A percentile compares a stretch with the other conserved stretches of the same genome.
These are phyloP conservation scores for Rhynchospora tenuis DNA, from an alignment of 176 grass and related monocot species.

Conservation along the genomic window DNA sequence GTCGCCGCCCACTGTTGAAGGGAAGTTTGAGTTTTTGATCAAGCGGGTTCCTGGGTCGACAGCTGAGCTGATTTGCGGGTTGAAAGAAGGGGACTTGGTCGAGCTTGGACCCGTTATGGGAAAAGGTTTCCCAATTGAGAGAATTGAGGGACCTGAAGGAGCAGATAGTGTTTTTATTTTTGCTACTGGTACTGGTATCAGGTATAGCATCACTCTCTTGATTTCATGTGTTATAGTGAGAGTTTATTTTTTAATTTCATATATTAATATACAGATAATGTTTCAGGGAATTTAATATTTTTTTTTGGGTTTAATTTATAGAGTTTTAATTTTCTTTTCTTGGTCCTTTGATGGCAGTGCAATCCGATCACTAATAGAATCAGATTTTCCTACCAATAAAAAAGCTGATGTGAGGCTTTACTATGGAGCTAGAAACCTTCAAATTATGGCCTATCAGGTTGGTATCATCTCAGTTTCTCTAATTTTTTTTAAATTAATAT, in stretches of 20 bases:
- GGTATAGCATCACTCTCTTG: conserved; percentile 15
- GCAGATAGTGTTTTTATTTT: conserved; percentile 48
- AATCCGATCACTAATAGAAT: conserved; percentile 71
- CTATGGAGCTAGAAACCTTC: conserved; percentile 82
- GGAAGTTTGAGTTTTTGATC: conserved; percentile 57
- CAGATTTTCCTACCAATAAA: conserved; percentile 43
- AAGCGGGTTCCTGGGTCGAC: conserved; percentile 58
- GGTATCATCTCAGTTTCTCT: not conserved
- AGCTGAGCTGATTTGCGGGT: conserved; percentile 46
- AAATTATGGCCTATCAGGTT: conserved; percentile 89
- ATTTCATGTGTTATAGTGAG: not conserved
- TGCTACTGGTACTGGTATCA: conserved; percentile 77
- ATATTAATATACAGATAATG: not conserved
- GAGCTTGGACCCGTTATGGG: conserved; percentile 52
- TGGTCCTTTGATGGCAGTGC: conserved; percentile 31
- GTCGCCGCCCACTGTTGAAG: conserved; percentile 30
- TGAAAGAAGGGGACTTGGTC: conserved; percentile 43
- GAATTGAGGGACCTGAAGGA: conserved; percentile 31
- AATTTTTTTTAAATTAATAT: not conserved
- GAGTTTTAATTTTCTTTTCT: not conserved
- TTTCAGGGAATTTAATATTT: not conserved
- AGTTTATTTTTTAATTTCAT: not conserved
- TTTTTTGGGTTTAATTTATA: not conserved
- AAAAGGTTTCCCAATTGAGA: conserved; percentile 38
- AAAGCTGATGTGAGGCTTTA: conserved; percentile 55